Evolutionary conservation across 2,329 filamentous ascomycete species (phyloP).

Genomic region (Colletotrichum aenigma): DNA sequence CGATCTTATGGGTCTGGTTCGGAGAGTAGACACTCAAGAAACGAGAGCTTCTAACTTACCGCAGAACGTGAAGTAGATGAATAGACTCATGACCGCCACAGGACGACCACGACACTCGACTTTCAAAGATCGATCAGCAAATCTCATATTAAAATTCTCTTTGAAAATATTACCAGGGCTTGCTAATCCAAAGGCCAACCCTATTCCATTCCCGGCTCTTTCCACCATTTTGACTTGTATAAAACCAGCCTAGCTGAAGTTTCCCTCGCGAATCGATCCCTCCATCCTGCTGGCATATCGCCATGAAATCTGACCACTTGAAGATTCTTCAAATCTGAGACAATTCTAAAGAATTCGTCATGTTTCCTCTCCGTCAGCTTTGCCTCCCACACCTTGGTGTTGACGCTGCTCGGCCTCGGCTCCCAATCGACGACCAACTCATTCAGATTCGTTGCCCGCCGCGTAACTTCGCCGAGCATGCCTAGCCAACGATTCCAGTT

Average conservation of each 20-base stretch:
- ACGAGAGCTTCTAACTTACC: background rate
- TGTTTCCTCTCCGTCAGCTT: slow-evolving; percentile 10
- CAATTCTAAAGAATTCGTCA: background rate
- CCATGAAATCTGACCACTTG: slow-evolving; percentile 4
- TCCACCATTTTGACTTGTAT: slow-evolving; percentile 11
- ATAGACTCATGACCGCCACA: background rate
- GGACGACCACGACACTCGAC: background rate
- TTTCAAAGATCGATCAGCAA: background rate
- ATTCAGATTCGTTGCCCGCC: slow-evolving; percentile 17
- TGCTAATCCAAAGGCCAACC: background rate
- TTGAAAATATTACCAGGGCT: background rate
- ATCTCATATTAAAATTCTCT: background rate
- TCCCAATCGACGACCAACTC: slow-evolving; percentile 33
- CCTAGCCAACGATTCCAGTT: slow-evolving; percentile 35
- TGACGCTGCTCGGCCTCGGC: slow-evolving; percentile 20
- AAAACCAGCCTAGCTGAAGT: background rate
- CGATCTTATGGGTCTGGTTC: background rate
- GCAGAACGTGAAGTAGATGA: background rate
- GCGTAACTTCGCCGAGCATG: slow-evolving; percentile 27
- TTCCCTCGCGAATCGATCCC: slow-evolving; percentile 2
- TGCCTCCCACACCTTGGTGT: background rate
- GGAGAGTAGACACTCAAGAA: background rate
- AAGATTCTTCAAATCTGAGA: background rate
- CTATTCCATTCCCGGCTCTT: slow-evolving; percentile 11
- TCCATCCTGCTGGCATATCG: background rate